Percentiles rank a stretch among this genome's conserved stretches.
phyloP scores from a whole-genome alignment of 495 filamentous ascomycete genomes.

The Aspergillus bertholletiae region DNA sequence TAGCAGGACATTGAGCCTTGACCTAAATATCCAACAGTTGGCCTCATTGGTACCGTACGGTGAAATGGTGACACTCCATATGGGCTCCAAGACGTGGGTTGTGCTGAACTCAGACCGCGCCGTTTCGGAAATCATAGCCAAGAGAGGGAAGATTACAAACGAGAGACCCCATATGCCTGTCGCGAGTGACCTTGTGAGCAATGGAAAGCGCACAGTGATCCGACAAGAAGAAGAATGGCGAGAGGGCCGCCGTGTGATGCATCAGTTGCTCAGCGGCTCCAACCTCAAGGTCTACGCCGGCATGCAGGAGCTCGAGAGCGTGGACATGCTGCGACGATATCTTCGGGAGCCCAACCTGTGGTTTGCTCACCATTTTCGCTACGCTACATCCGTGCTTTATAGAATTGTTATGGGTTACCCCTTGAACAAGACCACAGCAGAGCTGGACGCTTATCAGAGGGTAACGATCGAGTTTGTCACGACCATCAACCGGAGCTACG shows the following conservation, averaged over 20 bases:
- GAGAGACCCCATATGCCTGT: slow-evolving; percentile 31
- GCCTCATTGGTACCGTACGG: no score
- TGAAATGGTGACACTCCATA: slow-evolving; percentile 31
- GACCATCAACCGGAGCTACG: slow-evolving; percentile 22
- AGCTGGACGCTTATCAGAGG: slow-evolving; percentile 27
- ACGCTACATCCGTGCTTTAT: slow-evolving; percentile 38
- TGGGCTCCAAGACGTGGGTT: slow-evolving; percentile 35
- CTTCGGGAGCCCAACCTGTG: slow-evolving; percentile 30
- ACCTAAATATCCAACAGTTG: no score
- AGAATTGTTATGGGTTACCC: slow-evolving; percentile 30
- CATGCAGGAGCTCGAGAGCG: slow-evolving; percentile 39
- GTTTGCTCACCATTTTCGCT: slow-evolving; percentile 39
- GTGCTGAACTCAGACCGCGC: slow-evolving; percentile 32
- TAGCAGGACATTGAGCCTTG: no score
- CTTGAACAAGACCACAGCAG: slow-evolving; percentile 10
- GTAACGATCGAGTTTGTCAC: slow-evolving; percentile 24
- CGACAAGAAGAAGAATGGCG: slow-evolving; percentile 24
- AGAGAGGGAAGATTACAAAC: slow-evolving; percentile 28
- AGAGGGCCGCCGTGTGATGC: slow-evolving; percentile 37
- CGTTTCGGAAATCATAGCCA: slow-evolving; percentile 30
- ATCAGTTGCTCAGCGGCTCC: slow-evolving; percentile 35
- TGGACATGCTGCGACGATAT: slow-evolving; percentile 34
- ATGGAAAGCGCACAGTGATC: slow-evolving; percentile 24
- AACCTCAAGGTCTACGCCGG: slow-evolving; percentile 29
- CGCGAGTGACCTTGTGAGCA: slow-evolving; percentile 32